These are phyloP conservation scores for Eutrema yunnanense DNA, from an alignment of 345 rosid genomes.

Conservation along the genomic window DNA sequence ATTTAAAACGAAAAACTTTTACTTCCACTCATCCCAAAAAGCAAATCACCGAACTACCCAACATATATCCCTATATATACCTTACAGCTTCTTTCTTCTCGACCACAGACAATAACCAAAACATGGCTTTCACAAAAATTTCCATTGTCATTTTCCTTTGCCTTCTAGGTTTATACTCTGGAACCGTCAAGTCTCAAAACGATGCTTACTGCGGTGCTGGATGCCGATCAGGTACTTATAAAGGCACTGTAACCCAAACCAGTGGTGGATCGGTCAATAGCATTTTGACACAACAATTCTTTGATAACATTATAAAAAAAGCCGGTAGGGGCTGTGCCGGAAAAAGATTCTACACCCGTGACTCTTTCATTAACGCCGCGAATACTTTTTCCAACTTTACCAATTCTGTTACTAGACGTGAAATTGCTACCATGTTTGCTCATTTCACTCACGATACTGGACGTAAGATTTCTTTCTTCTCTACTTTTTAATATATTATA, in stretches of 20 bases:
- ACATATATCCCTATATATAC: background rate
- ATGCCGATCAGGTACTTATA: constrained; percentile 37
- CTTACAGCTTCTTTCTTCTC: background rate
- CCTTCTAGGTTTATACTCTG: constrained; percentile 5
- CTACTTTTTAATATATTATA: too few relatives aligned
- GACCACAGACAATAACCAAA: constrained; percentile 5
- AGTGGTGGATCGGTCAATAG: constrained; percentile 18
- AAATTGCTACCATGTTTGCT: constrained; percentile 45
- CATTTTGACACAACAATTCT: constrained; percentile 37
- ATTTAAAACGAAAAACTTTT: too few relatives aligned
- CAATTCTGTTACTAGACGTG: constrained; percentile 32
- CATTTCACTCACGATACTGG: constrained; percentile 44
- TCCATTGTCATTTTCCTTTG: background rate
- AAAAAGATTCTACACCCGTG: constrained; percentile 39
- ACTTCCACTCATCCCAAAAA: background rate
- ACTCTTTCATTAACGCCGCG: constrained; percentile 24
- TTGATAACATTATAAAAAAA: constrained; percentile 31
- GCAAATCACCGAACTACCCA: constrained; percentile 16
- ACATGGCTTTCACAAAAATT: constrained; percentile 9
- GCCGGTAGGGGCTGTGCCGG: constrained; percentile 35
- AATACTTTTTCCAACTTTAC: constrained; percentile 23
- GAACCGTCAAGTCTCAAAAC: constrained; percentile 33
- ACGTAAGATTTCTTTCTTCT: constrained; percentile 23
- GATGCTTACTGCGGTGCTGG: constrained; percentile 38
- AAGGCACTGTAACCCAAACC: constrained; percentile 1